Evolutionary conservation across 768 basidiomycete genomes (phyloP).

Genomic region (Stropharia rugosoannulata): DNA sequence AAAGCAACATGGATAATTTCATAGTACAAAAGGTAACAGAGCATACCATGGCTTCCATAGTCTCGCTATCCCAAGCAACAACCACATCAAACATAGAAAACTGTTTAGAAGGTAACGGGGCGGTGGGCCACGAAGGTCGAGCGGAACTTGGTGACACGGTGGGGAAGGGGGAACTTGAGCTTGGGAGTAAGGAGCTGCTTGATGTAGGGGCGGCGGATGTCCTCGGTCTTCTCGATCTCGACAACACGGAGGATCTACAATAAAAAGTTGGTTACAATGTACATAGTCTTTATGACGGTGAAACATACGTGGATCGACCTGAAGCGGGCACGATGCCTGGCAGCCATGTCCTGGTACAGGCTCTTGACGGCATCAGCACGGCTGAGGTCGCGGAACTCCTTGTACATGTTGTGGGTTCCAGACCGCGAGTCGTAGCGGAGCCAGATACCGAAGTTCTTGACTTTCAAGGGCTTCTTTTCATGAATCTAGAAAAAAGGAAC

Average conservation of each 20-base stretch:
- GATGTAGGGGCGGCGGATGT: constrained; percentile 96
- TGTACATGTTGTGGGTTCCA: constrained; percentile 99
- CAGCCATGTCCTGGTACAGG: constrained; percentile 99
- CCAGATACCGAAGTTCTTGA: constrained; percentile 99
- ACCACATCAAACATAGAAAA: constrained; percentile 3
- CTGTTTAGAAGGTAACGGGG: constrained; percentile 66
- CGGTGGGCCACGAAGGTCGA: constrained; percentile 81
- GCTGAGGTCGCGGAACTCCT: constrained; percentile 95
- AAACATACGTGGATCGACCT: constrained; percentile 89
- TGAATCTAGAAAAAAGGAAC: constrained; percentile 68
- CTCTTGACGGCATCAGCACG: constrained; percentile 95
- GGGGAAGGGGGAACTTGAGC: constrained; percentile 97
- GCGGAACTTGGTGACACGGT: constrained; percentile 76
- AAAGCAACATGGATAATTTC: constrained; percentile 5
- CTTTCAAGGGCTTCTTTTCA: constrained; percentile 96
- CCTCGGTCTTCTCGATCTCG: constrained; percentile 89
- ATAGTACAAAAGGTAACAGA: not conserved
- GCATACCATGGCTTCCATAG: constrained; percentile 2
- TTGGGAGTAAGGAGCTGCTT: constrained; percentile 88
- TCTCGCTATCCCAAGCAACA: not conserved
- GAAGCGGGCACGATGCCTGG: constrained; percentile 98
- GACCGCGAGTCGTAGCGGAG: constrained; percentile 99
- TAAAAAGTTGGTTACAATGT: not conserved
- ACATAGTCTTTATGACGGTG: not conserved
- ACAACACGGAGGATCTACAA: constrained; percentile 92